Percentiles rank a stretch among this genome's conserved stretches.
Evolutionary conservation across 805 yeast species (phyloP).

Genomic region (Sugiyamaella mastotermitis): DNA sequence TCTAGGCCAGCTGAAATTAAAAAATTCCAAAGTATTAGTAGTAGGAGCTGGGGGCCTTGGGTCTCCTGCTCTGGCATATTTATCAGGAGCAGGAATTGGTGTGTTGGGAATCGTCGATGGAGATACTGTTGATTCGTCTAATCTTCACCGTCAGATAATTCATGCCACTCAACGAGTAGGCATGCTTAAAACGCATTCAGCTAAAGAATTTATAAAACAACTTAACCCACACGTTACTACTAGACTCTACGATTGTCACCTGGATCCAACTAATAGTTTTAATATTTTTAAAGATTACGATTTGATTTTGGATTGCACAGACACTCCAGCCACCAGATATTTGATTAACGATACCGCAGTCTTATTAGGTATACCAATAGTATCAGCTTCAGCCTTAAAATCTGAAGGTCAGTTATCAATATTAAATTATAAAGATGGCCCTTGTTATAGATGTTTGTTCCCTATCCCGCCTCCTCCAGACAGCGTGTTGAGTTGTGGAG

Average conservation of each 20-base stretch:
- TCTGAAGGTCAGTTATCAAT: constrained; percentile 87
- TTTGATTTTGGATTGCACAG: constrained; percentile 86
- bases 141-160: constrained; percentile 83
- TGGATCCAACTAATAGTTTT: constrained; percentile 55
- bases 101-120: constrained; percentile 79
- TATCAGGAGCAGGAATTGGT: constrained; percentile 87
- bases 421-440: constrained; percentile 67
- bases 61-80: constrained; percentile 79
- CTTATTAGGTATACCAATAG: constrained; percentile 57
- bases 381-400: constrained; percentile 88
- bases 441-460: constrained; percentile 91
- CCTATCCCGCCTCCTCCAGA: constrained; percentile 87
- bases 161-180: constrained; percentile 69
- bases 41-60: constrained; percentile 98
- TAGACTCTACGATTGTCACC: constrained; percentile 44
- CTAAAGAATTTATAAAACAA: constrained; percentile 43
- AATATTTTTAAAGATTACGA: constrained; percentile 61
- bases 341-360: constrained; percentile 82
- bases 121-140: constrained; percentile 78
- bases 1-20: constrained; percentile 58
- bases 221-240: constrained; percentile 67
- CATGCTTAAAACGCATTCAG: constrained; percentile 71
- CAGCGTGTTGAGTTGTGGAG: constrained; percentile 77
- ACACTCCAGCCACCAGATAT: constrained; percentile 82
- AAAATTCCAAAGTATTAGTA: constrained; percentile 56